phyloP scores from a whole-genome alignment of 2,329 filamentous ascomycete genomes.

The Monascus ruber region DNA sequence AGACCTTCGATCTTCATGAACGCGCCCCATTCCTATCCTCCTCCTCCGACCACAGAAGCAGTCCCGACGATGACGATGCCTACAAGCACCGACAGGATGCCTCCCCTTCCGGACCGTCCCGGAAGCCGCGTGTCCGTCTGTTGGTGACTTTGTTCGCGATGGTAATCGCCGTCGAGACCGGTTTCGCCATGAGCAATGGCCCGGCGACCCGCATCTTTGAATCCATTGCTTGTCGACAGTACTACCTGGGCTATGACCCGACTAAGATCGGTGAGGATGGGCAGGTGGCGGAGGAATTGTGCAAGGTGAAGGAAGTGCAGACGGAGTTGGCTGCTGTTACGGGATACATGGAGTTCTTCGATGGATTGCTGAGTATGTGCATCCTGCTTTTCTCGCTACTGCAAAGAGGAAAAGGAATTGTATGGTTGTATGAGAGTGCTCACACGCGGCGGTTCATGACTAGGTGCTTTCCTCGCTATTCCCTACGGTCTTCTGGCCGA shows the following conservation, averaged over 20 bases:
- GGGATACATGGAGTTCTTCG: conserved; percentile 40
- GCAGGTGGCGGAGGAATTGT: conserved; percentile 36
- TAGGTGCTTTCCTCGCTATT: conserved; percentile 36
- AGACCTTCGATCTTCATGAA: neutral
- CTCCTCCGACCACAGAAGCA: neutral
- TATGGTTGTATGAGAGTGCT: too few species aligned
- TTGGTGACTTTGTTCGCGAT: conserved; percentile 33
- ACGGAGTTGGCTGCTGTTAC: conserved; percentile 40
- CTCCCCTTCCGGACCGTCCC: neutral
- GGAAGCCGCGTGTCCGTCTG: conserved; percentile 18
- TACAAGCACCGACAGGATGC: neutral
- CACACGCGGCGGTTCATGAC: neutral
- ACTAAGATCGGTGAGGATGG: conserved; percentile 32
- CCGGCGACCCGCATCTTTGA: conserved; percentile 40
- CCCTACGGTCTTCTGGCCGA: conserved; percentile 41
- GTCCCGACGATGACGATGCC: neutral
- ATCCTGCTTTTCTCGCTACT: conserved; percentile 37
- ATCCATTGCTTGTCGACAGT: conserved; percentile 36
- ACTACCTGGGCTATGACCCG: conserved; percentile 32
- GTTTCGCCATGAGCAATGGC: conserved; percentile 32
- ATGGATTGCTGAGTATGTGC: conserved; percentile 32
- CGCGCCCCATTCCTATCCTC: neutral
- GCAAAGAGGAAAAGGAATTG: too few species aligned
- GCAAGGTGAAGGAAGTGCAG: conserved; percentile 40
- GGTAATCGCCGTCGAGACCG: conserved; percentile 34